phyloP scores from a whole-genome alignment of 169 alveolate species.

The Plasmodium sp. region DNA sequence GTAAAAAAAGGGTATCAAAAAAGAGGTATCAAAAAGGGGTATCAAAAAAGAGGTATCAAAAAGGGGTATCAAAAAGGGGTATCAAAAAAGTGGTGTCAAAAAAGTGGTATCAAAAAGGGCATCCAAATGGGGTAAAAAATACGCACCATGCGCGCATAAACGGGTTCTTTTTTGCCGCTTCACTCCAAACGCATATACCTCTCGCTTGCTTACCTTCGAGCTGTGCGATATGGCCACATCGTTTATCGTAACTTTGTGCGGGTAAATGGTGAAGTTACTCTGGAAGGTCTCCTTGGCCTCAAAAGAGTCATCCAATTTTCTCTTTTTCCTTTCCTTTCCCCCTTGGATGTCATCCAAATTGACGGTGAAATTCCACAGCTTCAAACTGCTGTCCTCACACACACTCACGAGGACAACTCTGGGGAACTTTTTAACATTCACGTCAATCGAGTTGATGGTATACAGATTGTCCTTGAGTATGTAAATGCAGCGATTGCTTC shows the following conservation, averaged over 20 bases:
- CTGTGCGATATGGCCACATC: conserved; percentile 56
- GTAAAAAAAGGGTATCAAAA: no score
- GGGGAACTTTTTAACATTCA: conserved; percentile 48
- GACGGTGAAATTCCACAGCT: conserved; percentile 38
- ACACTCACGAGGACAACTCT: conserved; percentile 47
- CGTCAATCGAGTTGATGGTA: conserved; percentile 66
- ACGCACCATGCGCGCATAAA: not conserved
- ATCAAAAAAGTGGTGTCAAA: no score
- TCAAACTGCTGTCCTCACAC: conserved; percentile 72
- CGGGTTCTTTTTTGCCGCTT: not conserved
- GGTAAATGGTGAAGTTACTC: conserved; percentile 53
- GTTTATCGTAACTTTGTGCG: conserved; percentile 58
- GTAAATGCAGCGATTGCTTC: conserved; percentile 22
- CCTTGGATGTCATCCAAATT: not conserved
- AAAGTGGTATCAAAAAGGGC: no score
- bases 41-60: no score
- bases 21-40: no score
- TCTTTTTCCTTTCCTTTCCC: conserved; percentile 15
- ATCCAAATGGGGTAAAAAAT: no score
- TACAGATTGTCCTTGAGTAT: conserved; percentile 65
- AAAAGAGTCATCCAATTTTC: conserved; percentile 42
- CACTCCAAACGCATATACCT: no score
- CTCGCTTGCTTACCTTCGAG: conserved; percentile 23
- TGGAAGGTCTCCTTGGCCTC: conserved; percentile 13
- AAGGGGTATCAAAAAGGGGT: no score